A percentile compares a stretch with the other conserved stretches of the same genome.
Conservation (phyloP, 768 basidiomycete species). For the Boletus sp. region DNA sequence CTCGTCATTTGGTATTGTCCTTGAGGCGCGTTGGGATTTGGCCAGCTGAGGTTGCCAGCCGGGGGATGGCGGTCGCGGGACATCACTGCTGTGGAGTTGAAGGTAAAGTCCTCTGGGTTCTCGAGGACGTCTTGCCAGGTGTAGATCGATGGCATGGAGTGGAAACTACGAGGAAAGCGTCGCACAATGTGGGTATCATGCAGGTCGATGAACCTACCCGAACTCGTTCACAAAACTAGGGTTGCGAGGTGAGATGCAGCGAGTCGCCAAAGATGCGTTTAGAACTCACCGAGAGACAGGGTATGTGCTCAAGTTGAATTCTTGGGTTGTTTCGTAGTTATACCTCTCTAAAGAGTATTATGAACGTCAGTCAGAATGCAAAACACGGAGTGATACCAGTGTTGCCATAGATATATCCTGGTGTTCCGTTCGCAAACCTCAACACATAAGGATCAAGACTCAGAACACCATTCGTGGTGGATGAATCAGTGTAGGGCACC, state of each 20-base stretch:
- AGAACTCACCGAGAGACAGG: slow-evolving; percentile 43
- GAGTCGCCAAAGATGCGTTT: neutral
- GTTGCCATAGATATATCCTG: slow-evolving; percentile 56
- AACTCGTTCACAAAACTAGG: slow-evolving; percentile 58
- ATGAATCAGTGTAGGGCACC: slow-evolving; percentile 61
- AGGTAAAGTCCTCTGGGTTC: slow-evolving; percentile 50
- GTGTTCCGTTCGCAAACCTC: slow-evolving; percentile 49
- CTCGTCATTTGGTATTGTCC: slow-evolving; percentile 54
- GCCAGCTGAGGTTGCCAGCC: slow-evolving; percentile 49
- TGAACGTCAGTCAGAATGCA: neutral
- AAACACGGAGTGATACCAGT: slow-evolving; percentile 34
- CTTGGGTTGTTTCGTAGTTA: slow-evolving; percentile 51
- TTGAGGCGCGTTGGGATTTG: slow-evolving; percentile 52
- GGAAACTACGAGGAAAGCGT: slow-evolving; percentile 40
- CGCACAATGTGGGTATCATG: neutral
- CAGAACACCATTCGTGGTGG: slow-evolving; percentile 56
- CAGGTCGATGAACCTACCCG: slow-evolving; percentile 36
- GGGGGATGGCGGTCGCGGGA: slow-evolving; percentile 59
- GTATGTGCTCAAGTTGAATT: slow-evolving; percentile 54
- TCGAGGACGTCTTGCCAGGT: slow-evolving; percentile 57
- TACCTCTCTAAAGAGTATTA: slow-evolving; percentile 43
- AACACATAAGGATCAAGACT: slow-evolving; percentile 54
- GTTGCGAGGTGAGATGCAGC: neutral
- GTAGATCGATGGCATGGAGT: slow-evolving; percentile 63
- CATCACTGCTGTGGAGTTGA: slow-evolving; percentile 56